Evolutionary conservation across 2,329 filamentous ascomycete species (phyloP).

Genomic region (Xylariaceae sp.): DNA sequence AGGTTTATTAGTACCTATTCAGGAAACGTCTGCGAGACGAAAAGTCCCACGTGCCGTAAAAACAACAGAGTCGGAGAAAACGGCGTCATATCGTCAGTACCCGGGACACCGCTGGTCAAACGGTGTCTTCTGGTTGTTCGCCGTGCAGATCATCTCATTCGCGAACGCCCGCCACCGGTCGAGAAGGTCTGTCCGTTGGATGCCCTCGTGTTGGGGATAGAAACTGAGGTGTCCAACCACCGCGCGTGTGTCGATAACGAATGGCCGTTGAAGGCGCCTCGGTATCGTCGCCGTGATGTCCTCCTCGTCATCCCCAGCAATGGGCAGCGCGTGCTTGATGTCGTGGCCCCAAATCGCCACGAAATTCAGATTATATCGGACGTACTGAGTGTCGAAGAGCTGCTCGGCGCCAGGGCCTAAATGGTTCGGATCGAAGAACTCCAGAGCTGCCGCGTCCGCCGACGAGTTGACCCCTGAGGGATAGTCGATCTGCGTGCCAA

Average conservation of each 20-base stretch:
- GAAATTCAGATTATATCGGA: constrained; percentile 51
- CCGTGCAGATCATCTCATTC: constrained; percentile 45
- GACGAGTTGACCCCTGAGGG: constrained; percentile 18
- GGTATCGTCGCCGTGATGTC: constrained; percentile 42
- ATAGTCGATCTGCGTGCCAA: constrained; percentile 34
- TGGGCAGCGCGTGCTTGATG: constrained; percentile 43
- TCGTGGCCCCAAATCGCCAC: constrained; percentile 50
- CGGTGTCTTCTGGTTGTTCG: constrained; percentile 26
- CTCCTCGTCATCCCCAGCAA: constrained; percentile 43
- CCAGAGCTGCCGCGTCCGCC: constrained; percentile 15
- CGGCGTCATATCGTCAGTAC: constrained; percentile 14
- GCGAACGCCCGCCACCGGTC: constrained; percentile 52
- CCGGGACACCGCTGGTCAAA: constrained; percentile 28
- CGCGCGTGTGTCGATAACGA: constrained; percentile 52
- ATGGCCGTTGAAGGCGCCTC: constrained; percentile 37
- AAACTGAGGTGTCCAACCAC: constrained; percentile 52
- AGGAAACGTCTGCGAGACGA: background rate
- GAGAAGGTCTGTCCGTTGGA: constrained; percentile 50
- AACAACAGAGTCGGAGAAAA: background rate
- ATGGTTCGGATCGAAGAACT: constrained; percentile 14
- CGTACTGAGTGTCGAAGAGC: constrained; percentile 45
- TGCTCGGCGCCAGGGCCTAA: constrained; percentile 30
- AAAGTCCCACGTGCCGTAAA: too few relatives aligned
- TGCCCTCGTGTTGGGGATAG: constrained; percentile 38
- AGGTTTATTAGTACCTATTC: too few relatives aligned